Base-by-base conservation (phyloP, 73 alveolate species). In the Durusdinium trenchii region DNA sequence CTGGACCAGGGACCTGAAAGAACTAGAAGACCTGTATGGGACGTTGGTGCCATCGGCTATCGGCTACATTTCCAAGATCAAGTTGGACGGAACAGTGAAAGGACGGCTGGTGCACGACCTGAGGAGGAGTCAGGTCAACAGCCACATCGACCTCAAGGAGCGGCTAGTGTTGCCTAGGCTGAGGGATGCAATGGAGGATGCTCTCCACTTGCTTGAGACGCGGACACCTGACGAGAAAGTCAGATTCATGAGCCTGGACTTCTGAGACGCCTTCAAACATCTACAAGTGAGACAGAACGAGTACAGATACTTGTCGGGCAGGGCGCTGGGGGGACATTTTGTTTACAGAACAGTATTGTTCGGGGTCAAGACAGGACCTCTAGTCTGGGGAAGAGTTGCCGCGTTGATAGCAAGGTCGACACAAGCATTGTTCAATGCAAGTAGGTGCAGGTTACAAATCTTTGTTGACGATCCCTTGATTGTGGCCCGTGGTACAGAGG, bases 401-500 rank as follows among this genome's bases (percentile, higher is more conserved):
- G 69, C 69, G 12, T 57, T 57, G 69, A 23, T 23, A 23, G 12
- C 69, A 57, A 57, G 69, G 23, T 57, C 32, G 32, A 57, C 69
- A 23, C 69, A 57, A 23, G 26, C 67, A 1, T 12, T 79, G 69
- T 79, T 79, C 38, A 3, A 6, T 7, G 71, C 40, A 3, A 4
- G 23, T 1, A 6, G 48, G 14, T 60, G 0, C 26, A 38, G 95
- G 67, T 50, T 87, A 1, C 95, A 87, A 45, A 32, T 62, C 28
- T 87, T 28, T 62, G 95, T 87, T 6, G 95, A 87, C 20, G 95
- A 87, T 38, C 95, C 95, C 0, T 6, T 87, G 50, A 40, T 87
- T 23, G 36, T 42, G 30, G 32, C 35, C 14, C 6, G 52, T 16
- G 95, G 95, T 20, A 52, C 79, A 2, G 0, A 50, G 0, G 54